A percentile compares a stretch with the other conserved stretches of the same genome.
Evolutionary conservation across 2,329 filamentous ascomycete species (phyloP).

Genomic region (Exophiala oligosperma): DNA sequence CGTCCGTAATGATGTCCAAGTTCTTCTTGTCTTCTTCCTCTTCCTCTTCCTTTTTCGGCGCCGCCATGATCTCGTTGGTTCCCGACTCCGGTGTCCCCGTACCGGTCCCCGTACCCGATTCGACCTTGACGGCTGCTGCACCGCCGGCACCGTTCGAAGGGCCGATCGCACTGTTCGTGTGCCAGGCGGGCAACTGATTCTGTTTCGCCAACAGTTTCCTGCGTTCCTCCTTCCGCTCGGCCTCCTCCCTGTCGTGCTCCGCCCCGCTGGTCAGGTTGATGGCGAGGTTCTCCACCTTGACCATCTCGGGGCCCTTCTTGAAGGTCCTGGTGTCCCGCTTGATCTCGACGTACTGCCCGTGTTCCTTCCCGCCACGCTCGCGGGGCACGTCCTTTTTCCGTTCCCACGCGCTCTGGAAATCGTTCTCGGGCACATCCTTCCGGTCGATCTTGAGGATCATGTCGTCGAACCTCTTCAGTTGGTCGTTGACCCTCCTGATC

Average conservation of each 20-base stretch:
- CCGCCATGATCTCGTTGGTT: neutral
- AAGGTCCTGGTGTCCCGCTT: conserved; percentile 33
- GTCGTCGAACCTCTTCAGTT: conserved; percentile 48
- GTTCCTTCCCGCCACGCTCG: conserved; percentile 39
- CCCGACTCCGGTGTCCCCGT: too few relatives aligned
- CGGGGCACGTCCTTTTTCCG: conserved; percentile 47
- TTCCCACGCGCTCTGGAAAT: conserved; percentile 51
- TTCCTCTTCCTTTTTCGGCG: conserved; percentile 17
- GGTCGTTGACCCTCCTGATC: conserved; percentile 50
- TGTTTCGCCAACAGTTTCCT: conserved; percentile 52
- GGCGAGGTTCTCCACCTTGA: conserved; percentile 46
- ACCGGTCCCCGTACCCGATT: neutral
- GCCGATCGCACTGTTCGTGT: conserved; percentile 37
- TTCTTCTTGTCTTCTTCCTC: conserved; percentile 27
- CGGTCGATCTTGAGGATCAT: conserved; percentile 50
- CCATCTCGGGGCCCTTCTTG: conserved; percentile 43
- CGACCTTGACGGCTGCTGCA: conserved; percentile 10
- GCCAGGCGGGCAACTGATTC: conserved; percentile 55
- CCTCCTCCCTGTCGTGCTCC: conserved; percentile 44
- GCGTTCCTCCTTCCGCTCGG: conserved; percentile 47
- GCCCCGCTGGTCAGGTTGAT: conserved; percentile 50
- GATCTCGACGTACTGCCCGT: conserved; percentile 43
- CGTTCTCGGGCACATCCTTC: conserved; percentile 44
- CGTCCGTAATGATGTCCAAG: conserved; percentile 1
- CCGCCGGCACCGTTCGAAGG: conserved; percentile 3